Conservation (phyloP, 2,329 filamentous ascomycete genomes). For the Juglanconis oblonga region DNA sequence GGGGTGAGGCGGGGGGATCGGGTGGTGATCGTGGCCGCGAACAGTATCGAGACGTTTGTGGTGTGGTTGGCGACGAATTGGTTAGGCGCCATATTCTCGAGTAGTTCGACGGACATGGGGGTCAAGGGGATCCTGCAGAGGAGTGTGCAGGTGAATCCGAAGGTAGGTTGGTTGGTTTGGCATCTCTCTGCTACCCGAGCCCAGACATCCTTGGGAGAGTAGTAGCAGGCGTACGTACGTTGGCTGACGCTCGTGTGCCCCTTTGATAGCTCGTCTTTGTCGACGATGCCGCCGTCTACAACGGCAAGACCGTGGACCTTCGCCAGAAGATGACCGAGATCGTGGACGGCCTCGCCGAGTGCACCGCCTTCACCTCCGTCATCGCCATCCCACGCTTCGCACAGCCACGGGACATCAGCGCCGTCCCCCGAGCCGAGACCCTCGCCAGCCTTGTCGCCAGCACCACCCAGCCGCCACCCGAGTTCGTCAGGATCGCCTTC, state of each 20-base stretch:
- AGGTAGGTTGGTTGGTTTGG: conserved; percentile 35
- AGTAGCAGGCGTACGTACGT: too few relatives aligned
- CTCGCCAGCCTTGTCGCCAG: conserved; percentile 42
- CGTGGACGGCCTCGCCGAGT: conserved; percentile 57
- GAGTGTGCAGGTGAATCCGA: conserved; percentile 70
- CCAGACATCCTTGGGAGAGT: too few relatives aligned
- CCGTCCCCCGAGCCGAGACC: conserved; percentile 46
- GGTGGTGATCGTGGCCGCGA: conserved; percentile 71
- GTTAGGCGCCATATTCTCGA: conserved; percentile 73
- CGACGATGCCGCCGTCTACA: conserved; percentile 77
- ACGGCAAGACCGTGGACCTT: conserved; percentile 71
- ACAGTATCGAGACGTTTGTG: conserved; percentile 70
- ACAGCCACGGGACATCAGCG: conserved; percentile 53
- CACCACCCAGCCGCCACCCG: conserved; percentile 31
- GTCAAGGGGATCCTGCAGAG: conserved; percentile 74
- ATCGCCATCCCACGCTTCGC: conserved; percentile 66
- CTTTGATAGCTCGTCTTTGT: conserved; percentile 66
- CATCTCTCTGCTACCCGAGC: too few relatives aligned
- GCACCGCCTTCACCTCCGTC: conserved; percentile 59
- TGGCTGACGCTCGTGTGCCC: too few relatives aligned
- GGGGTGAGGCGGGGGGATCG: conserved; percentile 72
- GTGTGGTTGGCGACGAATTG: conserved; percentile 68
- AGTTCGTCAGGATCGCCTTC: conserved; percentile 63
- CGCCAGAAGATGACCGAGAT: conserved; percentile 69
- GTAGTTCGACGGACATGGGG: conserved; percentile 79